Evolutionary conservation across 106 monocot genomes (phyloP).

Genomic region (Phalaenopsis equestris): DNA sequence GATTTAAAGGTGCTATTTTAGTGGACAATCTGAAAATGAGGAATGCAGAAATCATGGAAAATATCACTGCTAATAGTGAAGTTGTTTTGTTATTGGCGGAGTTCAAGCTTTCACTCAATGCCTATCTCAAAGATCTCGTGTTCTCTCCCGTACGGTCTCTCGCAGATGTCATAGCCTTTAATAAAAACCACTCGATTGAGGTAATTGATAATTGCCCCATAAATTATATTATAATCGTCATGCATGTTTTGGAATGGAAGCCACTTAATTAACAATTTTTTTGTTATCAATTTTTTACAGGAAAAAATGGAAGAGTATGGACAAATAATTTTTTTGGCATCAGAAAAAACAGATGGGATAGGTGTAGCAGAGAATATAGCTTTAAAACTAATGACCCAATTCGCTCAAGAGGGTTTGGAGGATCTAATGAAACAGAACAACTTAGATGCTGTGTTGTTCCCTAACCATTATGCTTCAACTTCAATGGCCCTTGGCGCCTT

Average conservation of each 20-base stretch:
- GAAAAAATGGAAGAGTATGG: slow-evolving; percentile 23
- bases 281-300: background rate
- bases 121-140: slow-evolving; percentile 37
- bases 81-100: slow-evolving; percentile 17
- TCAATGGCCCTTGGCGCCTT: slow-evolving; percentile 23
- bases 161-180: slow-evolving; percentile 50
- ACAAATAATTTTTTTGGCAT: slow-evolving; percentile 18
- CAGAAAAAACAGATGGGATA: slow-evolving; percentile 22
- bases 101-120: slow-evolving; percentile 50
- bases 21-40: slow-evolving; percentile 29
- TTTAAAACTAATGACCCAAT: slow-evolving; percentile 3
- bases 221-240: background rate
- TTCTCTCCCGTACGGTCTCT: slow-evolving; percentile 48
- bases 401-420: slow-evolving; percentile 28
- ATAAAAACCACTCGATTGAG: slow-evolving; percentile 29
- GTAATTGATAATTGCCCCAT: slow-evolving; percentile 5
- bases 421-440: slow-evolving; percentile 18
- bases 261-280: background rate
- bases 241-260: background rate
- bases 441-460: slow-evolving; percentile 35
- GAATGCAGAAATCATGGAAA: slow-evolving; percentile 20
- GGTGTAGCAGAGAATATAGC: slow-evolving; percentile 10
- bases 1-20: slow-evolving; percentile 27
- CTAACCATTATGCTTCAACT: background rate
- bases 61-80: slow-evolving; percentile 21